A percentile compares a stretch with the other conserved stretches of the same genome.
phyloP scores from a whole-genome alignment of 345 rosid species.

The Linum trigynum region DNA sequence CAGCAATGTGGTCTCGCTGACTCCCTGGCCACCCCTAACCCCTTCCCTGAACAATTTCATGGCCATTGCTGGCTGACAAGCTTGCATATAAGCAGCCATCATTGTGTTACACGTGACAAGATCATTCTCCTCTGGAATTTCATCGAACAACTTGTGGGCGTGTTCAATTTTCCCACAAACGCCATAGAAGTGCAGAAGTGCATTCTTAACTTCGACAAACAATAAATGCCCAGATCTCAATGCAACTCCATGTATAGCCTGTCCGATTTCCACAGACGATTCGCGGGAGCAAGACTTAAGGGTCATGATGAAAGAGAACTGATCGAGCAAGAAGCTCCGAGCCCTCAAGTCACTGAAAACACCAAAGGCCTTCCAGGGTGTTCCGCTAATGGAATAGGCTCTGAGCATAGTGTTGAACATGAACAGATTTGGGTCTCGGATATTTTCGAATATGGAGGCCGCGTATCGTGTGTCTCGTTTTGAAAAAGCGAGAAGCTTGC shows the following conservation, averaged over 20 bases:
- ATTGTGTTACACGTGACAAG: slow-evolving; percentile 45
- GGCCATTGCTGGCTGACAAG: slow-evolving; percentile 25
- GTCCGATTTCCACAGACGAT: slow-evolving; percentile 21
- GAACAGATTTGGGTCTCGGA: slow-evolving; percentile 41
- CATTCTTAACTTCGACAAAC: slow-evolving; percentile 38
- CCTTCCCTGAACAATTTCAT: slow-evolving; percentile 31
- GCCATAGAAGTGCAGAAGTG: slow-evolving; percentile 36
- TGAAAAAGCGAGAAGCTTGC: slow-evolving; percentile 59
- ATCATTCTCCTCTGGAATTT: slow-evolving; percentile 35
- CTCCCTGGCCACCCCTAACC: slow-evolving; percentile 18
- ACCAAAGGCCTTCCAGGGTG: slow-evolving; percentile 37
- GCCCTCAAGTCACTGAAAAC: slow-evolving; percentile 48
- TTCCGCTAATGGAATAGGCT: slow-evolving; percentile 39
- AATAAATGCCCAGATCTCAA: slow-evolving; percentile 38
- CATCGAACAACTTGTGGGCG: slow-evolving; percentile 54
- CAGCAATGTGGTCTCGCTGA: slow-evolving; percentile 35
- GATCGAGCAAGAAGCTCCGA: slow-evolving; percentile 32
- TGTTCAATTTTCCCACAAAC: slow-evolving; percentile 22
- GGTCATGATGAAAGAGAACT: slow-evolving; percentile 47
- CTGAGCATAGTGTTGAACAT: slow-evolving; percentile 57
- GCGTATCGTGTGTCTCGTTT: slow-evolving; percentile 39
- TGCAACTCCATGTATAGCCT: slow-evolving; percentile 42
- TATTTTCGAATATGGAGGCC: slow-evolving; percentile 38
- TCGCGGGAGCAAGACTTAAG: slow-evolving; percentile 43
- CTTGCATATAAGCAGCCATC: slow-evolving; percentile 41